These are phyloP conservation scores for Candida pini DNA, from an alignment of 805 yeast genomes.

Conservation along the genomic window DNA sequence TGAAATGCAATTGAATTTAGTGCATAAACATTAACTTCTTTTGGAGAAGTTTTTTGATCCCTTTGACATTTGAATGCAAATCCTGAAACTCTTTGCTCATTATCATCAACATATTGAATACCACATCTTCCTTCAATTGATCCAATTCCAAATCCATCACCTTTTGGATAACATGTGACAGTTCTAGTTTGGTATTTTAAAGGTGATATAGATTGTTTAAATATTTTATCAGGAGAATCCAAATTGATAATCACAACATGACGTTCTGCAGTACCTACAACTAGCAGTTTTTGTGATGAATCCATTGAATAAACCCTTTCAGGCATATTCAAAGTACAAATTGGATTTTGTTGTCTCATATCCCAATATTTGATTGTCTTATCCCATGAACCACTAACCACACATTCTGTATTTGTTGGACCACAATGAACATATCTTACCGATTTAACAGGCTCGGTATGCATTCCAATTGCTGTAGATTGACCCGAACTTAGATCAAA, in stretches of 20 bases:
- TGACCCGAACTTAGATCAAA: conserved; percentile 83
- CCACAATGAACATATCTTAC: conserved; percentile 81
- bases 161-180: conserved; percentile 81
- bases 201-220: conserved; percentile 68
- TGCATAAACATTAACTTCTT: conserved; percentile 67
- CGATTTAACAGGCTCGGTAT: conserved; percentile 71
- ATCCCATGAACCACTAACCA: conserved; percentile 96
- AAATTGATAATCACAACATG: conserved; percentile 74
- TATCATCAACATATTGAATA: conserved; percentile 83
- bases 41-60: conserved; percentile 47
- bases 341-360: conserved; percentile 75
- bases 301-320: conserved; percentile 93
- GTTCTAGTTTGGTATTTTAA: conserved; percentile 85
- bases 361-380: conserved; percentile 95
- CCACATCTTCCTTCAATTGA: conserved; percentile 96
- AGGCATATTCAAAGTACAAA: conserved; percentile 76
- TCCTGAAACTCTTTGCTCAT: conserved; percentile 63
- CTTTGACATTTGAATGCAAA: conserved; percentile 96
- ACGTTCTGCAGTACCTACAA: conserved; percentile 91
- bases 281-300: conserved; percentile 69
- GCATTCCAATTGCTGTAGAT: conserved; percentile 76
- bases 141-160: conserved; percentile 89
- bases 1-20: conserved; percentile 81
- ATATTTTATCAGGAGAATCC: conserved; percentile 76
- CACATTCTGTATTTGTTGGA: conserved; percentile 72